These are phyloP conservation scores for Clavariopsis aquatica DNA, from an alignment of 495 filamentous ascomycete species.

Conservation along the genomic window DNA sequence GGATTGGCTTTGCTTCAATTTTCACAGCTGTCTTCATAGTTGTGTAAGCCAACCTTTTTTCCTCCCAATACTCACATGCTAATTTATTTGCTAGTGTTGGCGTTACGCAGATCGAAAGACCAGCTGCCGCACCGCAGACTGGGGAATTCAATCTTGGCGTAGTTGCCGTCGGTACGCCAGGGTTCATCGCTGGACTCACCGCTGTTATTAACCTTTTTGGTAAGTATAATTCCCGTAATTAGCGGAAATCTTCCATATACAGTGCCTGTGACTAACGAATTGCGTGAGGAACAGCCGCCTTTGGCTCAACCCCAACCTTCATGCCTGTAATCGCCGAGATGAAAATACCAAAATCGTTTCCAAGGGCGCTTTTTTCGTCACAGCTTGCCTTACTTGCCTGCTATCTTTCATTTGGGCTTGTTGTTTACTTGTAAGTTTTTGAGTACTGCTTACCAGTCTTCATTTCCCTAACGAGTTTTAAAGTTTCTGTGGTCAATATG, in stretches of 20 bases:
- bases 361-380: background rate
- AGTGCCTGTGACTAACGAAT: background rate
- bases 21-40: background rate
- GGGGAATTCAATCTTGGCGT: background rate
- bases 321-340: background rate
- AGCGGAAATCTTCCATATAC: too few relatives aligned
- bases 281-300: background rate
- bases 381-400: background rate
- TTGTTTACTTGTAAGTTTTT: background rate
- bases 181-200: background rate
- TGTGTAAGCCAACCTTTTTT: background rate
- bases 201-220: background rate
- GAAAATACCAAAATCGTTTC: background rate
- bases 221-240: background rate
- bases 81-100: background rate
- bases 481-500: background rate
- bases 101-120: background rate
- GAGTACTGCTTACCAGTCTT: background rate
- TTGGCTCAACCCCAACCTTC: background rate
- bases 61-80: background rate
- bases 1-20: background rate
- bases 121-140: background rate
- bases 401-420: background rate
- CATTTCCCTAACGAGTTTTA: background rate
- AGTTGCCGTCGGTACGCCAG: background rate